Percentiles rank a stretch among this genome's conserved stretches.
phyloP scores from a whole-genome alignment of 2,329 filamentous ascomycete genomes.

The Tolypocladium nubicola region DNA sequence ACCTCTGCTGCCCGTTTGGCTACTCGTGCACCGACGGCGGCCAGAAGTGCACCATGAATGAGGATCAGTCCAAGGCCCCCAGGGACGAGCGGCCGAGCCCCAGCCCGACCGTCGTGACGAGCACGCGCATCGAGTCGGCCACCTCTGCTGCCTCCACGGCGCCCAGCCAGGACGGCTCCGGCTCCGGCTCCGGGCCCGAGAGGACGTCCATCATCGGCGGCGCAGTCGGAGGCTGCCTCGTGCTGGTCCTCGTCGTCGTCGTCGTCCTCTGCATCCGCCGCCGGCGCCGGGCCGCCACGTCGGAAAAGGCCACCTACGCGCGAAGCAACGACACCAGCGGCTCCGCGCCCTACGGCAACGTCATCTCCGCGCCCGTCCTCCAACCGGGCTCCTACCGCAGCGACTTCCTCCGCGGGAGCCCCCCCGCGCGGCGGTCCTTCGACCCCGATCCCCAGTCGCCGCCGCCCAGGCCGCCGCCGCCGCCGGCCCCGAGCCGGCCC shows the following conservation, averaged over 20 bases:
- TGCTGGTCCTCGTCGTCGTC: conserved; percentile 27
- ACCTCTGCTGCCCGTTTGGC: conserved; percentile 61
- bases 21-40: conserved; percentile 47
- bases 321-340: conserved; percentile 7
- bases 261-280: conserved; percentile 29
- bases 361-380: conserved; percentile 48
- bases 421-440: neutral
- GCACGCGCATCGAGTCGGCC: conserved; percentile 11
- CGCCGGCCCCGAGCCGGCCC: conserved; percentile 2
- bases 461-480: conserved; percentile 2
- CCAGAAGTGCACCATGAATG: conserved; percentile 37
- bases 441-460: neutral
- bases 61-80: conserved; percentile 35
- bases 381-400: conserved; percentile 31
- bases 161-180: conserved; percentile 3
- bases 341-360: conserved; percentile 22
- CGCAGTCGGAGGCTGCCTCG: conserved; percentile 33
- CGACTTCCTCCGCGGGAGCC: conserved; percentile 42
- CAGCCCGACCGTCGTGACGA: conserved; percentile 9
- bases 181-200: conserved; percentile 12
- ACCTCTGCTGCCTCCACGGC: conserved; percentile 5
- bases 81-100: conserved; percentile 14
- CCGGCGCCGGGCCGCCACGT: conserved; percentile 6
- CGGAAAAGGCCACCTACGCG: conserved; percentile 9
- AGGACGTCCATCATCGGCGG: conserved; percentile 35